These are phyloP conservation scores for Friedmanniomyces endolithicus DNA, from an alignment of 495 filamentous ascomycete species.

Conservation along the genomic window DNA sequence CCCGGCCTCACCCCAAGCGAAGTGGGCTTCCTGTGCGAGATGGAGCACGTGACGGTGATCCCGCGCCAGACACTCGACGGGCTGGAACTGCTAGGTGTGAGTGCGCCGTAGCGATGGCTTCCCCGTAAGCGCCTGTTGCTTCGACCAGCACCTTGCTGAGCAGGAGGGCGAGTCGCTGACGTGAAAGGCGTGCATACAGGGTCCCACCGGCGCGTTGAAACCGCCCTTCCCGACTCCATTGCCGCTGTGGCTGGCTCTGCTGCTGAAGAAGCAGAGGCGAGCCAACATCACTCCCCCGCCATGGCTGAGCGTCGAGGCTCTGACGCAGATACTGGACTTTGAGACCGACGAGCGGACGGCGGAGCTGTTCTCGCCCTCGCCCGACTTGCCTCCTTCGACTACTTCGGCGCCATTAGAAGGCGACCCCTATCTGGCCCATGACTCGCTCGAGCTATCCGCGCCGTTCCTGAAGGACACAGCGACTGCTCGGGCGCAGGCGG, in stretches of 20 bases:
- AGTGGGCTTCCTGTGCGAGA: conserved; percentile 91
- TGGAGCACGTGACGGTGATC: conserved; percentile 85
- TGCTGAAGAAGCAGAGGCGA: conserved; percentile 87
- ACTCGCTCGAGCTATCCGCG: conserved; percentile 27
- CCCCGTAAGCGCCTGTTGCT: conserved; percentile 15
- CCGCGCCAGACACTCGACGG: conserved; percentile 82
- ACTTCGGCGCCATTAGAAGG: conserved; percentile 26
- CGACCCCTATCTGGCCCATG: conserved; percentile 11
- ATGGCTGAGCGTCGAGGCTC: conserved; percentile 67
- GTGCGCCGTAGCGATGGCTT: conserved; percentile 30
- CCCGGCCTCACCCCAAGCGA: conserved; percentile 77
- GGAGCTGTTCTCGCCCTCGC: conserved; percentile 61
- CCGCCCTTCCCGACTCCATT: conserved; percentile 71
- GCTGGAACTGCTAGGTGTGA: conserved; percentile 70
- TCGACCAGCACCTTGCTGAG: not conserved
- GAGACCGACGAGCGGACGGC: conserved; percentile 54
- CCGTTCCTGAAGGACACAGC: conserved; percentile 48
- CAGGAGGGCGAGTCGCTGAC: no score
- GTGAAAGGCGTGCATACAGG: conserved; percentile 39
- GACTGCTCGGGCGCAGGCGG: conserved; percentile 46
- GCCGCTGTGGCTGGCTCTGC: conserved; percentile 93
- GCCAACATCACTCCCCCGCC: conserved; percentile 85
- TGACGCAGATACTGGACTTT: conserved; percentile 60
- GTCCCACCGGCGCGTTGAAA: conserved; percentile 57
- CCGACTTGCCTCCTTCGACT: conserved; percentile 44